phyloP scores from a whole-genome alignment of 1,139 yeast species.

The Komagataea norvegica region DNA sequence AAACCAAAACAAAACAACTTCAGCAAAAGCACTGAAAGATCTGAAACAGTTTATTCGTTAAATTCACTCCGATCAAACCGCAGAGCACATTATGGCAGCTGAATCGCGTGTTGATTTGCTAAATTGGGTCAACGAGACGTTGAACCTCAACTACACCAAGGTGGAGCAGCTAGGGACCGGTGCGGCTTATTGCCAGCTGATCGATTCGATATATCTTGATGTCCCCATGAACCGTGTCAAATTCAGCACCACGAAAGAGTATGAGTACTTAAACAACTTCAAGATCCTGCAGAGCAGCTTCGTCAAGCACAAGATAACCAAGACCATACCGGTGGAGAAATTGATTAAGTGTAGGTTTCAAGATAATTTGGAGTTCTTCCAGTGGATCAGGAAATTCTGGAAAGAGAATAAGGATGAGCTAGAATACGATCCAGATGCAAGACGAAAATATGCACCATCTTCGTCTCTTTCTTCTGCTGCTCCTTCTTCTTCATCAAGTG shows the following conservation, averaged over 20 bases:
- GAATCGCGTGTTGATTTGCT: constrained; percentile 65
- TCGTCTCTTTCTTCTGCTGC: constrained; percentile 15
- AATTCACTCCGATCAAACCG: too few species aligned
- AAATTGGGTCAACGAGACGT: constrained; percentile 75
- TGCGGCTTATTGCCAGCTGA: constrained; percentile 87
- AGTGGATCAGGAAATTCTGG: constrained; percentile 89
- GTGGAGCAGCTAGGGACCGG: constrained; percentile 96
- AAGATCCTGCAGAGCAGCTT: constrained; percentile 80
- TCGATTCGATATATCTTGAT: constrained; percentile 80
- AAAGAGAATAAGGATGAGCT: constrained; percentile 65
- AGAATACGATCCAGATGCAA: constrained; percentile 60
- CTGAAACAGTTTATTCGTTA: too few species aligned
- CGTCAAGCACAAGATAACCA: constrained; percentile 63
- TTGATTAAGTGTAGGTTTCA: constrained; percentile 86
- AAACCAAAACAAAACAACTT: neutral
- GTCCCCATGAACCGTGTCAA: constrained; percentile 74
- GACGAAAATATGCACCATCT: constrained; percentile 41
- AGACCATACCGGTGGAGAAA: constrained; percentile 74
- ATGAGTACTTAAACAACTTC: constrained; percentile 75
- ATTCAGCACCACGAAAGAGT: constrained; percentile 66
- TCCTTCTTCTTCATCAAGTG: constrained; percentile 10
- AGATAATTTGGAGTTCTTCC: constrained; percentile 89
- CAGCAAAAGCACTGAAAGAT: neutral
- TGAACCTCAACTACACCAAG: constrained; percentile 61
- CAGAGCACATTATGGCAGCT: constrained; percentile 6